Conservation (phyloP, 768 basidiomycete genomes). For the Clavaria fumosa region DNA sequence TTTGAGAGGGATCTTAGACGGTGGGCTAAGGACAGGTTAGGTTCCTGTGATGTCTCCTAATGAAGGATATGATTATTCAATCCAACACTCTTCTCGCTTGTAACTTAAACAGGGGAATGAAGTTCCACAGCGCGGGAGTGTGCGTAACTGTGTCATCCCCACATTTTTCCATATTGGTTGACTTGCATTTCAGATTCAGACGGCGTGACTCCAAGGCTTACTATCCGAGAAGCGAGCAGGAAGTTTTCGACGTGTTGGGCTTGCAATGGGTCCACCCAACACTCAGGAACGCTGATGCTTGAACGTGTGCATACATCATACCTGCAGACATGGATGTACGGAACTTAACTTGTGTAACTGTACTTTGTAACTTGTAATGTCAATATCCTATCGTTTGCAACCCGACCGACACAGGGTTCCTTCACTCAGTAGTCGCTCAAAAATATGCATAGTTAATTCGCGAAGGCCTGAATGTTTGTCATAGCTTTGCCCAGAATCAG, state of each 20-base stretch:
- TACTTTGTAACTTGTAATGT: too few relatives aligned
- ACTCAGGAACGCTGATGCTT: constrained; percentile 41
- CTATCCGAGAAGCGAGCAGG: constrained; percentile 47
- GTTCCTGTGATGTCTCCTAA: not conserved
- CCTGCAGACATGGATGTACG: not conserved
- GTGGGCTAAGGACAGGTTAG: constrained; percentile 53
- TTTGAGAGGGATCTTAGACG: constrained; percentile 74
- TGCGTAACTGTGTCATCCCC: constrained; percentile 20
- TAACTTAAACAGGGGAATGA: constrained; percentile 47
- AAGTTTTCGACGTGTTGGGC: constrained; percentile 58
- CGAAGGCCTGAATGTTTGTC: constrained; percentile 80
- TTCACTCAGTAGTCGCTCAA: too few relatives aligned
- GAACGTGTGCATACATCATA: not conserved
- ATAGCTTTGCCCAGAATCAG: constrained; percentile 89
- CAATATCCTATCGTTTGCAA: too few relatives aligned
- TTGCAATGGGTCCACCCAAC: constrained; percentile 57
- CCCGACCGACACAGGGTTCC: too few relatives aligned
- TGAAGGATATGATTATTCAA: not conserved
- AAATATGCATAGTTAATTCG: constrained; percentile 24
- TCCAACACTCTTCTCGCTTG: too few relatives aligned
- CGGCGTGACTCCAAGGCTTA: constrained; percentile 46
- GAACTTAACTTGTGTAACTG: not conserved
- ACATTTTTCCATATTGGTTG: not conserved
- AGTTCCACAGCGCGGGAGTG: constrained; percentile 77
- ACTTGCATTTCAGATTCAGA: constrained; percentile 30